phyloP scores from a whole-genome alignment of 208 protist genomes.

The Strigomonas galati region DNA sequence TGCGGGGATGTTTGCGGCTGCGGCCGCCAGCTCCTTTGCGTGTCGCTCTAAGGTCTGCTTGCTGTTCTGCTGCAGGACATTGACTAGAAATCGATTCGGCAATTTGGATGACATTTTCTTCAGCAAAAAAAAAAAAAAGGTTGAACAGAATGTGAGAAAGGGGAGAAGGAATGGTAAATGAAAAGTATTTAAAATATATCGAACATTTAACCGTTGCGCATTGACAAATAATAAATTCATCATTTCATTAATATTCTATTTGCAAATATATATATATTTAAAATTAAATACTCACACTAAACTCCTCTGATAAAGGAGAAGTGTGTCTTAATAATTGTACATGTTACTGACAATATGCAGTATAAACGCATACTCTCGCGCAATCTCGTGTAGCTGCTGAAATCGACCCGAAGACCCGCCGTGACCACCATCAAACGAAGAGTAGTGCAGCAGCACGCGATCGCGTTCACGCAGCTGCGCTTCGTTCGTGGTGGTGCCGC shows the following conservation, averaged over 20 bases:
- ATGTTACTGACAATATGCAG: conserved; percentile 4
- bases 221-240: no score
- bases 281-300: background rate
- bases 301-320: background rate
- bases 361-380: conserved; percentile 65
- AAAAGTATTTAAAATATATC: background rate
- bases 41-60: conserved; percentile 50
- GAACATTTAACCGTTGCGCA: no score
- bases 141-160: background rate
- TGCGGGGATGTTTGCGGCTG: conserved; percentile 37
- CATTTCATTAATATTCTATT: background rate
- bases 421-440: conserved; percentile 53
- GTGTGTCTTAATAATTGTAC: conserved; percentile 1
- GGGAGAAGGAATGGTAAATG: background rate
- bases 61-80: conserved; percentile 76
- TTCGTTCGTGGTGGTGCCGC: no score
- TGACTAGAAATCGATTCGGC: conserved; percentile 52
- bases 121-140: background rate
- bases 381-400: conserved; percentile 50
- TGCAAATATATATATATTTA: background rate
- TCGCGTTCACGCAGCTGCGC: background rate
- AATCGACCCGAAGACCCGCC: conserved; percentile 58
- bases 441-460: conserved; percentile 44
- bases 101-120: conserved; percentile 51
- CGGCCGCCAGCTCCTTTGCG: conserved; percentile 46